A percentile compares a stretch with the other conserved stretches of the same genome.
These are phyloP conservation scores for Tagetes erecta DNA, from an alignment of 129 eudicot genomes.

Conservation along the genomic window DNA sequence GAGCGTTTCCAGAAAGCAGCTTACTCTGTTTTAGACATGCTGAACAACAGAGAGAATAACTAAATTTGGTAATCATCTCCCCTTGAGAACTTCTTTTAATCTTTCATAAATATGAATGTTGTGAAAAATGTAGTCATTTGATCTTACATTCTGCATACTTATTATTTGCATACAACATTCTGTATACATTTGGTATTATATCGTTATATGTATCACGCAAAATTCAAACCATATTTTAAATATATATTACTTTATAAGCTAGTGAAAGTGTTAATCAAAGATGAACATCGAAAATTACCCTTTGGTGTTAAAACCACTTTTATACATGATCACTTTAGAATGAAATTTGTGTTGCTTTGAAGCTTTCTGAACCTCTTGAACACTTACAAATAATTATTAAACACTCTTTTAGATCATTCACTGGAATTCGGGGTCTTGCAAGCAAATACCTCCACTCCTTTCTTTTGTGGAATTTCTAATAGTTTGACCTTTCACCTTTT, in stretches of 20 bases:
- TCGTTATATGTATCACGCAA: too few relatives aligned
- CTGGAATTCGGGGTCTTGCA: too few relatives aligned
- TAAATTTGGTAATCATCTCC: conserved; percentile 31
- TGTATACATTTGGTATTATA: not conserved
- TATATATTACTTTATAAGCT: not conserved
- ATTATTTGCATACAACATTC: not conserved
- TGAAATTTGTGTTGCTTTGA: not conserved
- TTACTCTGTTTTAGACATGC: conserved; percentile 75
- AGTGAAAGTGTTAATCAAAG: not conserved
- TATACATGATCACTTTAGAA: not conserved
- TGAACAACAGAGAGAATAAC: conserved; percentile 46
- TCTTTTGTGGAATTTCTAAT: not conserved
- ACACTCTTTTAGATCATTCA: not conserved
- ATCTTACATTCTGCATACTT: too few relatives aligned
- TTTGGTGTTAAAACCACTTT: not conserved
- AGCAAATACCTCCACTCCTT: too few relatives aligned
- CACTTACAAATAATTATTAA: not conserved
- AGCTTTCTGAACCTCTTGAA: not conserved
- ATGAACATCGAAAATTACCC: not conserved
- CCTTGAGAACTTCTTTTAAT: conserved; percentile 6
- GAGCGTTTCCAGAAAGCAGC: conserved; percentile 84
- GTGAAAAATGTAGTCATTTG: not conserved
- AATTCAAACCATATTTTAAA: too few relatives aligned
- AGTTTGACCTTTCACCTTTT: not conserved
- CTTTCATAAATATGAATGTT: not conserved